These are phyloP conservation scores for Nicotiana benthamiana DNA, from an alignment of 257 asterid species.

Conservation along the genomic window DNA sequence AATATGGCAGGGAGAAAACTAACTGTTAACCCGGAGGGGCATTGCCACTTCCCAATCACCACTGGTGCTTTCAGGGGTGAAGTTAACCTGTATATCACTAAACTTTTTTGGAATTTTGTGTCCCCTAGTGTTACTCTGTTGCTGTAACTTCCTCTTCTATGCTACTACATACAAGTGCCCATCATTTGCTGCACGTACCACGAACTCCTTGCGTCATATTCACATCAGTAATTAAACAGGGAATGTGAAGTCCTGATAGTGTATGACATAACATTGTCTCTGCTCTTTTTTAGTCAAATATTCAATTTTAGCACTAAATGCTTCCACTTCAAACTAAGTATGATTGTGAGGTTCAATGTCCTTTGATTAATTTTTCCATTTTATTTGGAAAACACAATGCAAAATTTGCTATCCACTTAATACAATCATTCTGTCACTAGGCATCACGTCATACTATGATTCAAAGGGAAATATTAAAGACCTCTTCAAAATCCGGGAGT, in stretches of 20 bases:
- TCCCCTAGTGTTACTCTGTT: background rate
- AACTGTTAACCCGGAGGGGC: too few species aligned
- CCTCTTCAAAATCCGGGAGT: slow-evolving; percentile 52
- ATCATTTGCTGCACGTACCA: background rate
- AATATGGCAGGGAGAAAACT: too few species aligned
- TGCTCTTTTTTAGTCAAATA: background rate
- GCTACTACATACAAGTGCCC: background rate
- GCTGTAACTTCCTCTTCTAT: background rate
- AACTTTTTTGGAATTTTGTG: background rate
- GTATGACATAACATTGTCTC: background rate
- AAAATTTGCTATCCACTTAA: background rate
- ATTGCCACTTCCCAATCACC: too few species aligned
- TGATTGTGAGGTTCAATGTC: background rate
- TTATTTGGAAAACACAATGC: background rate
- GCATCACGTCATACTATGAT: slow-evolving; percentile 77
- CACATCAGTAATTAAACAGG: background rate
- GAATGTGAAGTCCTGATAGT: background rate
- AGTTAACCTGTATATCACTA: background rate
- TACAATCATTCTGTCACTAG: slow-evolving; percentile 31
- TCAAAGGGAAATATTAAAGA: slow-evolving; percentile 65
- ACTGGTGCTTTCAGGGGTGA: background rate
- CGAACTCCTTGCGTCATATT: background rate
- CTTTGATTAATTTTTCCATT: background rate
- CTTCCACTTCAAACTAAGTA: background rate
- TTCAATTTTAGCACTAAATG: background rate